Conservation (phyloP, 2,329 filamentous ascomycete species). For the Neurospora sp. region DNA sequence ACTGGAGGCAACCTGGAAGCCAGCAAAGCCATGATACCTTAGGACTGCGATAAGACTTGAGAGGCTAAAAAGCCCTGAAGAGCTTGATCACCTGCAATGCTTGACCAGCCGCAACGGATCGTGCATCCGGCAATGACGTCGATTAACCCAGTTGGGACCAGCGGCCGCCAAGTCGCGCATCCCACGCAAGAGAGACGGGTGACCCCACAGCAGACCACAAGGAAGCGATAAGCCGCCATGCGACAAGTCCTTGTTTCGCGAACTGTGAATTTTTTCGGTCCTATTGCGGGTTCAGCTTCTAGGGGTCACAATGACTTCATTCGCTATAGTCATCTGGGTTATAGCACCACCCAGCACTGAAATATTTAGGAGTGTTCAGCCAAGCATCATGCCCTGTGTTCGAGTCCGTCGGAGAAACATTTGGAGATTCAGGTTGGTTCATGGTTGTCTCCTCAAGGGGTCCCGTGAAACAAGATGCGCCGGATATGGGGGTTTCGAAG, state of each 20-base stretch:
- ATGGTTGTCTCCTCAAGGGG: background rate
- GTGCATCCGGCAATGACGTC: background rate
- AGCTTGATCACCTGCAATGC: background rate
- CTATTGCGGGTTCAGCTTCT: background rate
- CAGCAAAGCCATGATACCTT: background rate
- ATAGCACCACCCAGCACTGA: background rate
- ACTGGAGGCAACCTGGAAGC: background rate
- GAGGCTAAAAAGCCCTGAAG: background rate
- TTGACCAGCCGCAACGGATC: background rate
- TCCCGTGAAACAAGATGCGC: background rate
- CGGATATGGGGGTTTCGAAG: background rate
- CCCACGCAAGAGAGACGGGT: background rate
- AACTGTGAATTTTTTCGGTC: background rate
- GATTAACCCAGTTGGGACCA: background rate
- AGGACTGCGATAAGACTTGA: background rate
- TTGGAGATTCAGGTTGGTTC: background rate
- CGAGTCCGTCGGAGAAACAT: background rate
- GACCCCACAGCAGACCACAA: background rate
- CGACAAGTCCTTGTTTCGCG: background rate
- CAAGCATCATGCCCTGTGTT: background rate
- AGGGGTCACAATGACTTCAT: background rate
- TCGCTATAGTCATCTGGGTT: background rate
- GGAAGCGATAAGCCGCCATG: background rate
- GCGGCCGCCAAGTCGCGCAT: background rate
- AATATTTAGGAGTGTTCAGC: background rate